Base-by-base conservation (phyloP, 2,329 filamentous ascomycete genomes). In the Colletotrichum zoysiae region DNA sequence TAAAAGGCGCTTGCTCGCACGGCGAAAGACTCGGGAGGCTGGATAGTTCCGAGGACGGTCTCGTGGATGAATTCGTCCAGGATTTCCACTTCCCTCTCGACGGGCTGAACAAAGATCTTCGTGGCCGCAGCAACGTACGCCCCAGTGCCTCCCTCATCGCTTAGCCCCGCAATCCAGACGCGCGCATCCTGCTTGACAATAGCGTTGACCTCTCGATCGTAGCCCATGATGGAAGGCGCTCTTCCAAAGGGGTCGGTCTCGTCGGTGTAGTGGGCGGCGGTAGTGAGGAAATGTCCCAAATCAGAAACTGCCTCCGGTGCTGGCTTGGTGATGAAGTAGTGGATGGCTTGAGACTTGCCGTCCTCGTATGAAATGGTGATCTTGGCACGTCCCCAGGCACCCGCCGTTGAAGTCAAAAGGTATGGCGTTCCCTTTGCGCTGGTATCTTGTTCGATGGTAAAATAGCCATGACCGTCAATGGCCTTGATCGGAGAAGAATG, bases 101-200 rank as follows among this genome's bases (percentile, higher is more conserved):
- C 78, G 0, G 88, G 88, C 44, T 86, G 86, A 8, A 84, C 77
- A 1, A 83, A 82, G 69, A 89, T 86, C 78, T 91, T 90, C 79
- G 88, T 84, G 2, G 84, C 79, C 0, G 86, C 85, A 0, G 88
- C 86, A 0, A 90, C 82, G 72, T 85, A 90, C 0, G 87, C 85
- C 1, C 88, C 88, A 0, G 86, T 86, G 1, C 89, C 89, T 0
- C 82, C 88, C 78, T 91, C 89, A 68, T 90, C 88, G 67, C 87
- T 89, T 0, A 91, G 81, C 0, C 89, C 89, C 0, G 88, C 84
- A 5, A 90, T 85, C 88, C 88, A 90, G 8, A 84, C 87, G 1
- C 89, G 83, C 1, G 81, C 68, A 44, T 87, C 85, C 62, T 86
- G 85, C 40, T 79, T 77, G 3, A 87, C 84, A 33, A 83, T 81